These are phyloP conservation scores for Tulasnella sp. DNA, from an alignment of 768 basidiomycete species.

Conservation along the genomic window DNA sequence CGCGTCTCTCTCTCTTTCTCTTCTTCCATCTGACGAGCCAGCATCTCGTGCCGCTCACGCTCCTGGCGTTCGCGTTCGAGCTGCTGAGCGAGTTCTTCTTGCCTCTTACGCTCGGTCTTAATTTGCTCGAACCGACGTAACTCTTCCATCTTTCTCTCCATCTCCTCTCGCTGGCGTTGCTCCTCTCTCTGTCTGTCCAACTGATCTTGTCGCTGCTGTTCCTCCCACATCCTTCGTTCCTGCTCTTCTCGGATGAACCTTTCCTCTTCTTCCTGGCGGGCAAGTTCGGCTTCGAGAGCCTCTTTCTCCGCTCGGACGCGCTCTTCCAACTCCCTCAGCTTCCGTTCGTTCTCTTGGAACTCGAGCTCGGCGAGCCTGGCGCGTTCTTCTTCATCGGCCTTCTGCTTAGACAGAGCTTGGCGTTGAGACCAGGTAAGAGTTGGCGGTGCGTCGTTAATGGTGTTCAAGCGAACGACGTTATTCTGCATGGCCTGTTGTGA, in stretches of 20 bases:
- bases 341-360: background rate
- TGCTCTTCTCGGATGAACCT: background rate
- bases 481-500: background rate
- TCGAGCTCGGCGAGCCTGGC: background rate
- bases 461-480: background rate
- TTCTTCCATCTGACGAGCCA: background rate
- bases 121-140: background rate
- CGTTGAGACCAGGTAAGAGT: conserved; percentile 9
- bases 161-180: background rate
- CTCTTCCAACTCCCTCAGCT: background rate
- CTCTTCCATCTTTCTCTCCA: background rate
- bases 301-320: background rate
- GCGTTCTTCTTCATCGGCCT: background rate
- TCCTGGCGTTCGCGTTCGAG: background rate
- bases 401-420: background rate
- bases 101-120: background rate
- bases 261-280: conserved; percentile 1
- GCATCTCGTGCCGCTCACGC: background rate
- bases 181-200: background rate
- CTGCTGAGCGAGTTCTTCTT: background rate
- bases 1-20: background rate
- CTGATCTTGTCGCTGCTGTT: background rate
- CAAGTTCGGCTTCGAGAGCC: background rate
- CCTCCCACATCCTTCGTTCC: background rate
- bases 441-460: background rate